phyloP scores from a whole-genome alignment of 2,329 filamentous ascomycete genomes.

The Phaeosphaeriaceae sp. region DNA sequence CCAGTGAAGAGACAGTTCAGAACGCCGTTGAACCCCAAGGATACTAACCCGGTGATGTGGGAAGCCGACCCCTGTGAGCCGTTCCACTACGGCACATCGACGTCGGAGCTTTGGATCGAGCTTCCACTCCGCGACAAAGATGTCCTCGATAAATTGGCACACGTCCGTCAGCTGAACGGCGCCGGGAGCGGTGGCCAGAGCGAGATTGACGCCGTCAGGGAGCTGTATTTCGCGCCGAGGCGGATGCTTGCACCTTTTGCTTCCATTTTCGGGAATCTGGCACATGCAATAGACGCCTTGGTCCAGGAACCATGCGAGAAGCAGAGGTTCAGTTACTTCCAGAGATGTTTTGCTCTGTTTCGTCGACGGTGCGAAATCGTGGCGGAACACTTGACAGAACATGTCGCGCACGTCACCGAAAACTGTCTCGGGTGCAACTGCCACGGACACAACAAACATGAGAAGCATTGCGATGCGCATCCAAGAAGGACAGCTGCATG shows the following conservation, averaged over 20 bases:
- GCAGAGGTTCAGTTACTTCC: not conserved
- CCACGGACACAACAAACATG: no score
- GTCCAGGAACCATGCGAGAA: not conserved
- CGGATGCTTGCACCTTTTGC: not conserved
- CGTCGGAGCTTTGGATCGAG: not conserved
- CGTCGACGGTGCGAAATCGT: not conserved
- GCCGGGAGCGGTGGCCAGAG: no score
- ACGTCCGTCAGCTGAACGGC: not conserved
- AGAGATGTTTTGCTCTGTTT: not conserved
- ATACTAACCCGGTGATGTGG: not conserved
- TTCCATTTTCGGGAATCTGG: not conserved
- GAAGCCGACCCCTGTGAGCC: not conserved
- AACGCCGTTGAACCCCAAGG: not conserved
- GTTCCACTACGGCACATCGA: not conserved
- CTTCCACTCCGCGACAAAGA: not conserved
- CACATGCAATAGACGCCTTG: not conserved
- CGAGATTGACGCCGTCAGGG: not conserved
- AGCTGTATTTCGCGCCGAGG: not conserved
- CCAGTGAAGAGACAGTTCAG: no score
- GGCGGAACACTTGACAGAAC: not conserved
- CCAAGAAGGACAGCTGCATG: not conserved
- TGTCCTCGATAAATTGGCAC: not conserved
- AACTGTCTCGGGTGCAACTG: not conserved
- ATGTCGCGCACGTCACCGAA: not conserved
- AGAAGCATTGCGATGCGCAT: no score